phyloP scores from a whole-genome alignment of 192 early-diverging fungal species.

The Entophlyctis luteolus region DNA sequence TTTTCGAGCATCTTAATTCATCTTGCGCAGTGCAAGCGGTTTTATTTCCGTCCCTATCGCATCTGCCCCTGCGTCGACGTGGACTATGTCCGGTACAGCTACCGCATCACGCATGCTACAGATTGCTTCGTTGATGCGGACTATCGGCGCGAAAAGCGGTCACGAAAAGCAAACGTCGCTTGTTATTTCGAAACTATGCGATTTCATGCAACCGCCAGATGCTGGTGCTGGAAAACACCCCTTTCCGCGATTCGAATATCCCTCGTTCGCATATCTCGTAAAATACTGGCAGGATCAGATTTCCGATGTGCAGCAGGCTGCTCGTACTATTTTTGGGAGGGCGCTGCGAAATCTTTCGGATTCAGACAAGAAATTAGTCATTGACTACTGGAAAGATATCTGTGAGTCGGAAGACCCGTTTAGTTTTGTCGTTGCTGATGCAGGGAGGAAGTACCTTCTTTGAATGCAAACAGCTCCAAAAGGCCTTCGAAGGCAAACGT shows the following conservation, averaged over 20 bases:
- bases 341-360: constrained; percentile 50
- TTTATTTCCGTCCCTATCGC: constrained; percentile 56
- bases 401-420: constrained; percentile 41
- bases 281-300: constrained; percentile 84
- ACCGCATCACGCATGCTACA: constrained; percentile 66
- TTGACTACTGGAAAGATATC: constrained; percentile 68
- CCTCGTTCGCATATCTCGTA: constrained; percentile 68
- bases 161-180: constrained; percentile 38
- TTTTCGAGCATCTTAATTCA: background rate
- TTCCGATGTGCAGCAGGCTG: constrained; percentile 62
- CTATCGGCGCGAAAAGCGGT: constrained; percentile 51
- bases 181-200: constrained; percentile 43
- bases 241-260: constrained; percentile 40
- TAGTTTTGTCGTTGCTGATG: background rate
- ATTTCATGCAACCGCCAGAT: constrained; percentile 48
- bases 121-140: constrained; percentile 53
- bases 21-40: constrained; percentile 54
- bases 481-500: constrained; percentile 49
- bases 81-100: constrained; percentile 62
- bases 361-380: constrained; percentile 45
- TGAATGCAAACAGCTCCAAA: constrained; percentile 6
- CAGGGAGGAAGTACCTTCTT: background rate
- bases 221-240: constrained; percentile 33
- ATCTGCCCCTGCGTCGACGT: constrained; percentile 23
- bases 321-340: constrained; percentile 54